phyloP scores from a whole-genome alignment of 2,329 filamentous ascomycete species.

The Colletotrichum sp. region DNA sequence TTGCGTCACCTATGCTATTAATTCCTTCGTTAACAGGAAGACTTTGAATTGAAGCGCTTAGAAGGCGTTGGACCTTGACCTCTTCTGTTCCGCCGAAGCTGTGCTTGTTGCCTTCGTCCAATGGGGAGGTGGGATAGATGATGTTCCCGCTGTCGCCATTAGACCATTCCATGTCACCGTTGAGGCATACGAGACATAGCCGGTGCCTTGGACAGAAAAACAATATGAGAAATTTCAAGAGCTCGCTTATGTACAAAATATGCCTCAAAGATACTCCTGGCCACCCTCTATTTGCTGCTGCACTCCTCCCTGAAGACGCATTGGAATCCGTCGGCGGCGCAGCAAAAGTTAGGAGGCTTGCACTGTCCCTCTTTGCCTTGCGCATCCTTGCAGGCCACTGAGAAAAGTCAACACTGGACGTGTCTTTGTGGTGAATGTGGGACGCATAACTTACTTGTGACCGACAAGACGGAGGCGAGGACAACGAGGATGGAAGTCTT shows the following conservation, averaged over 20 bases:
- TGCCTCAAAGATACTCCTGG: background rate
- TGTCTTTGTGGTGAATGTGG: background rate
- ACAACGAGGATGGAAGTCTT: background rate
- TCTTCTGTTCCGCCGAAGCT: no score
- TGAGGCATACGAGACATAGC: no score
- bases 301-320: background rate
- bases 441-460: background rate
- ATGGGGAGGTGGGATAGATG: no score
- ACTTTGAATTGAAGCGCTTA: no score
- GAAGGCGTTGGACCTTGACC: no score
- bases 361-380: background rate
- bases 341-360: background rate
- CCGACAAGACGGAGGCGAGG: background rate
- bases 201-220: background rate
- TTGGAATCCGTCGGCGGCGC: background rate
- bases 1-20: no score
- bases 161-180: rapidly evolving
- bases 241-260: background rate
- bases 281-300: background rate
- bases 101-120: no score
- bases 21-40: no score
- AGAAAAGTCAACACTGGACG: background rate
- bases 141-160: background rate
- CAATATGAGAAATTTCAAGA: background rate
- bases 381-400: background rate